These are phyloP conservation scores for Macrolepiota dolichaula DNA, from an alignment of 768 basidiomycete genomes.

Conservation along the genomic window DNA sequence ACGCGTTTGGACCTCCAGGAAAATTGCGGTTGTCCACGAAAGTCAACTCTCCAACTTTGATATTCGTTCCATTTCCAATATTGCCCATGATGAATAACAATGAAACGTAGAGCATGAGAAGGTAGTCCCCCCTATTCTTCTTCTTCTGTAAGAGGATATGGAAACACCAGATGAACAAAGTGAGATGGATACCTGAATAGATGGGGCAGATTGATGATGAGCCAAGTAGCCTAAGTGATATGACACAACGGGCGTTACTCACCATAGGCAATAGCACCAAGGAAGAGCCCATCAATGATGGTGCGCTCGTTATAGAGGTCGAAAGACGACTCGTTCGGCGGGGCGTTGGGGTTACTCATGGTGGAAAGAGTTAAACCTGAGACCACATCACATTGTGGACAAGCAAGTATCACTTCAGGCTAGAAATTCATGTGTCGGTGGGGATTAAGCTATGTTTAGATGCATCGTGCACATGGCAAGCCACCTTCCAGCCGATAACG, in stretches of 20 bases:
- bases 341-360: conserved; percentile 10
- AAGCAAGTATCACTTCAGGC: not conserved
- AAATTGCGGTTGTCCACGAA: conserved; percentile 19
- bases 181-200: conserved; percentile 11
- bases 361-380: not conserved
- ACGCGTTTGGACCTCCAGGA: conserved; percentile 16
- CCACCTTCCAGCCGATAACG: not conserved
- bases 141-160: conserved; percentile 1
- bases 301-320: conserved; percentile 19
- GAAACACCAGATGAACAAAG: conserved; percentile 14
- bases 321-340: conserved; percentile 4
- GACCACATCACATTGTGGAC: not conserved
- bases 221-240: not conserved
- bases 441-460: conserved; percentile 8
- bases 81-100: conserved; percentile 20
- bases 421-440: not conserved
- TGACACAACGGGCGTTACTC: not conserved
- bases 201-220: not conserved
- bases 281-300: conserved; percentile 19
- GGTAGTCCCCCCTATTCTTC: not conserved
- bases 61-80: conserved; percentile 15
- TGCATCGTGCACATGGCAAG: not conserved
- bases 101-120: conserved; percentile 16
- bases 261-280: conserved; percentile 21
- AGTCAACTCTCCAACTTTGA: conserved; percentile 17